Conservation (phyloP, 257 asterid genomes). For the Solanum paucissectum region DNA sequence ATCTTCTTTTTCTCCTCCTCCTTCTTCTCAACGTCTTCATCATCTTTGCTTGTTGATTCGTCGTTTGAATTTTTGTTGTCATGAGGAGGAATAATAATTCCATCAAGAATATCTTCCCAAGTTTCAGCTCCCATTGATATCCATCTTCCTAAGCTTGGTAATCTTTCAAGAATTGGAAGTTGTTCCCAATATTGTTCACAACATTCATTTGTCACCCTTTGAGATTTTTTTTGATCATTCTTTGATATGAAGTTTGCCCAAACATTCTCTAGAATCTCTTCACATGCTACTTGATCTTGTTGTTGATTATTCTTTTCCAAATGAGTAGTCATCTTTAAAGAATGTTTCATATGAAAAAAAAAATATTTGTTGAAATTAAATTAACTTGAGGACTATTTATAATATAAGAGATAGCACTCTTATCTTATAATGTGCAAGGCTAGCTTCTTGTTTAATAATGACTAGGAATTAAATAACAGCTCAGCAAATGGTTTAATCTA, state of each 20-base stretch:
- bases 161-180: conserved; percentile 39
- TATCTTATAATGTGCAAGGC: background rate
- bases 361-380: background rate
- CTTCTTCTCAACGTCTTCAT: background rate
- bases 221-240: background rate
- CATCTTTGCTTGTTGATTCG: background rate
- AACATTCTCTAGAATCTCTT: conserved; percentile 2
- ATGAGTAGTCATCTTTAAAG: background rate
- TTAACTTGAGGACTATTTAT: background rate
- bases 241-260: conserved; percentile 7
- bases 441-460: background rate
- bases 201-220: background rate
- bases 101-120: conserved; percentile 56
- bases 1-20: background rate
- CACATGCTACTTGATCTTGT: background rate
- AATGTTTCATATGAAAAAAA: background rate
- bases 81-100: background rate
- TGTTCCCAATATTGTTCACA: conserved; percentile 16
- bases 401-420: background rate
- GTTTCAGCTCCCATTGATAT: conserved; percentile 60
- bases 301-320: background rate
- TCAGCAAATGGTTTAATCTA: background rate
- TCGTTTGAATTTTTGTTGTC: background rate
- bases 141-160: conserved; percentile 69
- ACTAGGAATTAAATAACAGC: background rate